These are phyloP conservation scores for Phaeosphaeriaceae sp. DNA, from an alignment of 2,329 filamentous ascomycete species.

Conservation along the genomic window DNA sequence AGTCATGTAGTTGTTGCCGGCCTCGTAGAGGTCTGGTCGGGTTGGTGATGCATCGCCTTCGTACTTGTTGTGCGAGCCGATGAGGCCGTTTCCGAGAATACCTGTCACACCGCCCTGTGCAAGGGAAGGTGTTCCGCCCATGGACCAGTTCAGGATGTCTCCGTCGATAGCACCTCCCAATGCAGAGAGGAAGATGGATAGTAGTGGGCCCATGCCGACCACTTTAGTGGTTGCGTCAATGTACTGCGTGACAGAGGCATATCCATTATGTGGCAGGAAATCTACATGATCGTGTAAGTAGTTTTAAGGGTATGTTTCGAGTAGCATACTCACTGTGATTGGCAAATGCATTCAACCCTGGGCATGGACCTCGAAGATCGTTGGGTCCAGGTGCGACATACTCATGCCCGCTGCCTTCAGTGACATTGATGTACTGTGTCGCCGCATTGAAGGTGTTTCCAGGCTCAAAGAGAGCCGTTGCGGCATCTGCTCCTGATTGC, in stretches of 20 bases:
- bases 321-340: constrained; percentile 23
- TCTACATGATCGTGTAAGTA: constrained; percentile 9
- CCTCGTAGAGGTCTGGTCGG: constrained; percentile 27
- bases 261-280: constrained; percentile 30
- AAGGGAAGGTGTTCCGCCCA: constrained; percentile 30
- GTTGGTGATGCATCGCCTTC: constrained; percentile 32
- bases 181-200: constrained; percentile 24
- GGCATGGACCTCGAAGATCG: constrained; percentile 33
- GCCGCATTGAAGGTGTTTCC: constrained; percentile 26
- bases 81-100: constrained; percentile 24
- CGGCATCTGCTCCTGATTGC: constrained; percentile 26
- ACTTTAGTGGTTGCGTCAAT: constrained; percentile 26
- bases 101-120: constrained; percentile 25
- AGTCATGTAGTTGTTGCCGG: constrained; percentile 30
- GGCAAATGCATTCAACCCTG: constrained; percentile 33
- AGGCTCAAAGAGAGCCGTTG: constrained; percentile 29
- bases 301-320: background rate
- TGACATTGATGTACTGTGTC: constrained; percentile 25
- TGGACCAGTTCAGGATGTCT: constrained; percentile 27
- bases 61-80: constrained; percentile 33
- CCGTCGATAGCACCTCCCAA: constrained; percentile 27
- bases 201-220: constrained; percentile 26
- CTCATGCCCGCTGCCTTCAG: constrained; percentile 27
- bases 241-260: constrained; percentile 28
- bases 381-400: constrained; percentile 30